These are phyloP conservation scores for Clarireedia paspali DNA, from an alignment of 2,329 filamentous ascomycete genomes.

Conservation along the genomic window DNA sequence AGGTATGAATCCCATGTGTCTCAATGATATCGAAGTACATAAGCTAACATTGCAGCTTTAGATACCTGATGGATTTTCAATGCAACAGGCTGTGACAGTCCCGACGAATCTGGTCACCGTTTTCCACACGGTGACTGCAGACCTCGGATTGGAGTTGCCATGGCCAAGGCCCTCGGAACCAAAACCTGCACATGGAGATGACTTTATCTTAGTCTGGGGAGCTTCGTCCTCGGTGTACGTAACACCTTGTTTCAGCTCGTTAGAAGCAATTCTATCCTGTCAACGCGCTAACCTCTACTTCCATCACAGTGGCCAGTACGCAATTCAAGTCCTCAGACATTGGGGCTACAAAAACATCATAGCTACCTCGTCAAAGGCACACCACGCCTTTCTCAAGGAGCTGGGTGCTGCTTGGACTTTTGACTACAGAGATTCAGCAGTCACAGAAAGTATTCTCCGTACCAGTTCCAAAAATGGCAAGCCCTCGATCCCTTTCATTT, in stretches of 20 bases:
- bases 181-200: neutral
- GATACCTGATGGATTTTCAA: neutral
- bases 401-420: slow-evolving; percentile 15
- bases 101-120: neutral
- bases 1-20: neutral
- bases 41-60: too few species aligned
- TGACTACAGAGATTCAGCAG: slow-evolving; percentile 26
- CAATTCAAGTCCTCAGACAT: slow-evolving; percentile 37
- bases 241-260: neutral
- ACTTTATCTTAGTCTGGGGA: neutral
- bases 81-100: neutral
- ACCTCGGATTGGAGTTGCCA: neutral
- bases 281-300: neutral
- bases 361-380: slow-evolving; percentile 23
- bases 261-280: neutral
- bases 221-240: neutral
- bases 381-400: slow-evolving; percentile 26
- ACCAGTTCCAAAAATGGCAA: slow-evolving; percentile 3
- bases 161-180: neutral
- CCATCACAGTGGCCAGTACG: slow-evolving; percentile 19
- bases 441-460: slow-evolving; percentile 19
- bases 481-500: slow-evolving; percentile 35
- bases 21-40: too few species aligned
- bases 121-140: neutral
- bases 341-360: slow-evolving; percentile 45